These are phyloP conservation scores for Forsythia viridissima DNA, from an alignment of 257 asterid genomes.

Conservation along the genomic window DNA sequence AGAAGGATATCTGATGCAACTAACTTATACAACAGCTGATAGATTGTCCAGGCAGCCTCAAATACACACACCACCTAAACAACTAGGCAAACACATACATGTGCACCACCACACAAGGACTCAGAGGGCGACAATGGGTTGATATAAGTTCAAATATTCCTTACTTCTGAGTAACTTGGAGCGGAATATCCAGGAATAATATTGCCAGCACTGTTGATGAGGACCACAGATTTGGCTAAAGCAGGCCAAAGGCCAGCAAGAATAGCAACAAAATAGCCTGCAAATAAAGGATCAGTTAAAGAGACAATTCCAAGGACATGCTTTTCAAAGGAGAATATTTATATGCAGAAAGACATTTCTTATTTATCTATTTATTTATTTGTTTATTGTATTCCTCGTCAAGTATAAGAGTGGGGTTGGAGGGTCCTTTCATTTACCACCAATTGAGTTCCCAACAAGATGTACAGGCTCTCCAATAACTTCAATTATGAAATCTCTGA, in stretches of 20 bases:
- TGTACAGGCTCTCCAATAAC: slow-evolving; percentile 85
- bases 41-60: slow-evolving; percentile 15
- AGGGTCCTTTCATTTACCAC: slow-evolving; percentile 56
- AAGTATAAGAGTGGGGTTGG: slow-evolving; percentile 8
- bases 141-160: slow-evolving; percentile 20
- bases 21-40: slow-evolving; percentile 7
- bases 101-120: slow-evolving; percentile 5
- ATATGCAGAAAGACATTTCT: not conserved
- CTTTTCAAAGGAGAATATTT: not conserved
- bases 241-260: slow-evolving; percentile 78
- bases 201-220: slow-evolving; percentile 79
- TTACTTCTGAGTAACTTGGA: slow-evolving; percentile 51
- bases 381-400: slow-evolving; percentile 4
- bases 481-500: slow-evolving; percentile 81
- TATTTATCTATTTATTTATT: not conserved
- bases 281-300: slow-evolving; percentile 25
- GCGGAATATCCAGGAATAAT: slow-evolving; percentile 59
- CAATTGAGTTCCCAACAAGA: slow-evolving; percentile 93
- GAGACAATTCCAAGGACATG: slow-evolving; percentile 3
- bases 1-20: slow-evolving; percentile 10
- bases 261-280: slow-evolving; percentile 78
- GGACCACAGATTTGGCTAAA: slow-evolving; percentile 73
- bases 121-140: slow-evolving; percentile 8
- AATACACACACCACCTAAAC: slow-evolving; percentile 10
- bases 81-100: not conserved